Conservation (phyloP, 1,139 yeast species). For the Sugiyamaella neomexicana region DNA sequence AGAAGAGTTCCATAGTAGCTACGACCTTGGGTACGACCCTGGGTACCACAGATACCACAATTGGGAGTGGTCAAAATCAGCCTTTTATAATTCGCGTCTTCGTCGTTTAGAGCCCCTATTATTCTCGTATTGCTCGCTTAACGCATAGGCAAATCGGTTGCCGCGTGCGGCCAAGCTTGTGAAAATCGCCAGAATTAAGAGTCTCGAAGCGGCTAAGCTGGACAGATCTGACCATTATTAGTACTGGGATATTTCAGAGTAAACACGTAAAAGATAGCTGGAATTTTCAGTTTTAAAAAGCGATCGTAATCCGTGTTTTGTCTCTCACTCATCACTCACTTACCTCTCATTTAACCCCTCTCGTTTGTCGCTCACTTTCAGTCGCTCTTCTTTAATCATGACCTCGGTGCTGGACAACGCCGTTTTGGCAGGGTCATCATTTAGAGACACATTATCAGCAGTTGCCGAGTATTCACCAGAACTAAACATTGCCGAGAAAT, state of each 20-base stretch:
- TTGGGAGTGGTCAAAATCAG: too few relatives aligned
- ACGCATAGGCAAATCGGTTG: too few relatives aligned
- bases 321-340: too few relatives aligned
- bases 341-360: too few relatives aligned
- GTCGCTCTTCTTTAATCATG: background rate
- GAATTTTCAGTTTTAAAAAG: background rate
- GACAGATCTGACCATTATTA: too few relatives aligned
- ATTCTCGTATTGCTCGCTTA: background rate
- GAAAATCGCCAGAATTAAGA: background rate
- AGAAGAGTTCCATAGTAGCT: too few relatives aligned
- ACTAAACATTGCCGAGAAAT: slow-evolving; percentile 49
- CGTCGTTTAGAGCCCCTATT: background rate
- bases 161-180: background rate
- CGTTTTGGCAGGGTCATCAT: slow-evolving; percentile 26
- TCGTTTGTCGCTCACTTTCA: too few relatives aligned
- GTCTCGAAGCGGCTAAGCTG: background rate
- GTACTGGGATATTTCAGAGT: background rate
- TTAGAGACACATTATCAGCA: slow-evolving; percentile 24
- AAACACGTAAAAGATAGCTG: background rate
- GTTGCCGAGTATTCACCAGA: slow-evolving; percentile 25
- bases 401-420: slow-evolving; percentile 26
- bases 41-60: background rate
- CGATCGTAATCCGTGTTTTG: too few relatives aligned
- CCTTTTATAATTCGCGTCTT: background rate
- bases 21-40: too few relatives aligned